A percentile compares a stretch with the other conserved stretches of the same genome.
Conservation (phyloP, 2,329 filamentous ascomycete genomes). For the Penicillium rolfsii region DNA sequence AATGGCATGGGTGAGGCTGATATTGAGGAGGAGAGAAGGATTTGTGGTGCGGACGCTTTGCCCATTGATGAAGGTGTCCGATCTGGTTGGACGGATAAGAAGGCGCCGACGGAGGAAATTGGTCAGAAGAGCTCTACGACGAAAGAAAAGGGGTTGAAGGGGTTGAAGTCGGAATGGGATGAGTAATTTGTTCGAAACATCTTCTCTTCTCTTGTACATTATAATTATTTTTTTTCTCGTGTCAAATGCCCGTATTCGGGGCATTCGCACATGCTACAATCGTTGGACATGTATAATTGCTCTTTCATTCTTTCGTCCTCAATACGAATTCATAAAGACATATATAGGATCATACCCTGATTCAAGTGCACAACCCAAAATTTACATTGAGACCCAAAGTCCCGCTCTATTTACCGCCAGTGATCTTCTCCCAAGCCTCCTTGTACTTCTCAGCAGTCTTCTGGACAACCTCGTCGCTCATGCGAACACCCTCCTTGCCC, state of each 20-base stretch:
- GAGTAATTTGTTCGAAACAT: slow-evolving; percentile 17
- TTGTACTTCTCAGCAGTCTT: slow-evolving; percentile 73
- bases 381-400: slow-evolving; percentile 3
- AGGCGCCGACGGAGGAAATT: slow-evolving; percentile 9
- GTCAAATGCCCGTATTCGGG: slow-evolving; percentile 1
- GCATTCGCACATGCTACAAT: slow-evolving; percentile 8
- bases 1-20: slow-evolving; percentile 61
- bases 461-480: slow-evolving; percentile 71
- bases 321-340: slow-evolving; percentile 17
- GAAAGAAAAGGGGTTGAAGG: slow-evolving; percentile 41
- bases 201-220: slow-evolving; percentile 3
- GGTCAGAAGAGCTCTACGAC: slow-evolving; percentile 21
- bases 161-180: slow-evolving; percentile 42
- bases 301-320: slow-evolving; percentile 10
- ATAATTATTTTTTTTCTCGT: too few species aligned
- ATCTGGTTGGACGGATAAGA: slow-evolving; percentile 32
- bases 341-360: neutral
- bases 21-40: slow-evolving; percentile 45
- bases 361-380: neutral
- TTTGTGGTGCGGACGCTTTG: slow-evolving; percentile 46
- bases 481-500: slow-evolving; percentile 70
- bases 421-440: slow-evolving; percentile 74
- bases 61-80: slow-evolving; percentile 41
- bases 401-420: slow-evolving; percentile 54
- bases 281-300: slow-evolving; percentile 12